A percentile compares a stretch with the other conserved stretches of the same genome.
These are phyloP conservation scores for Syzygium oleosum DNA, from an alignment of 345 rosid species.

Conservation along the genomic window DNA sequence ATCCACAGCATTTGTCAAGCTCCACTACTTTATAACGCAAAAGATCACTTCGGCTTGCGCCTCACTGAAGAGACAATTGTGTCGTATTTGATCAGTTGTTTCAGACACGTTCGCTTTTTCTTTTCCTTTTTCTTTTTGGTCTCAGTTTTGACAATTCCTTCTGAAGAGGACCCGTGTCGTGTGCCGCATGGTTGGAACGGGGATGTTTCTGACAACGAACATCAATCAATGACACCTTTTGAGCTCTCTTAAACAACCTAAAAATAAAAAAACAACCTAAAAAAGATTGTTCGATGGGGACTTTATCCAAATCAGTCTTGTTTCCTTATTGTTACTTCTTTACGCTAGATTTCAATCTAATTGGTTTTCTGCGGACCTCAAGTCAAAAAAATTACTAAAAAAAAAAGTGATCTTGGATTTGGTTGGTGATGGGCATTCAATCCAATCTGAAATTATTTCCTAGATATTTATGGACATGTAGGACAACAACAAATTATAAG, in stretches of 20 bases:
- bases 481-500: too few relatives aligned
- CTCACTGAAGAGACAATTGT: neutral
- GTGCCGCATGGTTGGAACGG: neutral
- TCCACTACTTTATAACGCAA: neutral
- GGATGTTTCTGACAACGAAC: neutral
- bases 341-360: neutral
- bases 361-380: neutral
- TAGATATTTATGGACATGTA: neutral
- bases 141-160: neutral
- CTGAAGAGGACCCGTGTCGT: neutral
- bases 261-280: neutral
- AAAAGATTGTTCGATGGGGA: neutral
- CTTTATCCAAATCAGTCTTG: neutral
- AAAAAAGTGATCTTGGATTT: neutral
- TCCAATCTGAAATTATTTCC: neutral
- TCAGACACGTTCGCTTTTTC: neutral
- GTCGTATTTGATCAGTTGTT: neutral
- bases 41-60: neutral
- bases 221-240: neutral
- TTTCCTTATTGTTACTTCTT: neutral
- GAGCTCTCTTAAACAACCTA: neutral
- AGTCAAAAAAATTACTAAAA: neutral
- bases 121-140: neutral
- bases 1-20: neutral
- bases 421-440: neutral